Evolutionary conservation across 1,139 yeast genomes (phyloP).

Genomic region (Saccharomyces hybrid): DNA sequence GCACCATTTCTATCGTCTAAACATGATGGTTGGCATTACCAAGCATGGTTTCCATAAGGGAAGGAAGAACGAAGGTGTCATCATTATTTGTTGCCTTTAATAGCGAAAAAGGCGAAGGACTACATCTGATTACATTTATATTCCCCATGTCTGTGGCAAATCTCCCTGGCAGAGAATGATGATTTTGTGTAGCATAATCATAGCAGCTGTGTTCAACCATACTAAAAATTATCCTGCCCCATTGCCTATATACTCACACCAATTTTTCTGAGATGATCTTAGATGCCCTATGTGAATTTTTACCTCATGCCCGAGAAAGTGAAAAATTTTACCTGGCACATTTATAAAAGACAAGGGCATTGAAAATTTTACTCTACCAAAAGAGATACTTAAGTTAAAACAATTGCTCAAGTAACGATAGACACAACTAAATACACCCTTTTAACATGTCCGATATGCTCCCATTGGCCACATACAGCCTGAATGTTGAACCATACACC

Average conservation of each 20-base stretch:
- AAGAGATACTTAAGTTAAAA: background rate
- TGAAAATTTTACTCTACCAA: background rate
- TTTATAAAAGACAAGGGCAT: background rate
- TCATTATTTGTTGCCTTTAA: background rate
- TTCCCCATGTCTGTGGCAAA: background rate
- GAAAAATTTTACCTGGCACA: background rate
- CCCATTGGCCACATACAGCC: constrained; percentile 35
- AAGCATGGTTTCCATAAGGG: background rate
- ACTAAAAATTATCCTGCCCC: background rate
- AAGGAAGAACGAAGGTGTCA: background rate
- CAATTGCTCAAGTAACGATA: background rate
- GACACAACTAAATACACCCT: background rate
- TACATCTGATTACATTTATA: background rate
- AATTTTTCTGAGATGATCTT: background rate
- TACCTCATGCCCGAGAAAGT: background rate
- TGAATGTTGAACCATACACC: constrained; percentile 76
- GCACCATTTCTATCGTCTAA: background rate
- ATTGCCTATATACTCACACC: background rate
- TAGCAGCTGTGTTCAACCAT: background rate
- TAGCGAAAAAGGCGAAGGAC: background rate
- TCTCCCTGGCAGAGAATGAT: background rate
- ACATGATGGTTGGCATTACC: background rate
- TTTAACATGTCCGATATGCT: background rate
- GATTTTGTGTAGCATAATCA: background rate
- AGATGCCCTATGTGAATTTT: background rate